Evolutionary conservation across 2,329 filamentous ascomycete genomes (phyloP).

Genomic region (Aspergillus hortae): DNA sequence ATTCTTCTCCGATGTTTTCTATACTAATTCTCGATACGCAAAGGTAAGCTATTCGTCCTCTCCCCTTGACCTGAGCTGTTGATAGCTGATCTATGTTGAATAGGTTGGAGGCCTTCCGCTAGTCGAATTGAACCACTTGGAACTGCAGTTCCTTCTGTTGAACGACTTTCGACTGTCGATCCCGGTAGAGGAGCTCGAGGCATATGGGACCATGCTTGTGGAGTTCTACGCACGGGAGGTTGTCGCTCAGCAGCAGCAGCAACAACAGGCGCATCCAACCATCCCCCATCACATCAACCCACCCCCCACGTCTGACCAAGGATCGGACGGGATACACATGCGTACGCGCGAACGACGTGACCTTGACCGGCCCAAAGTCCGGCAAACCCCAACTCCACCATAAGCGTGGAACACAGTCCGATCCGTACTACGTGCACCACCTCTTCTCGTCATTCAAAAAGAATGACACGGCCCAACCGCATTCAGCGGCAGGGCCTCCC

Average conservation of each 20-base stretch:
- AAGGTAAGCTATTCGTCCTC: conserved; percentile 63
- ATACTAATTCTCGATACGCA: conserved; percentile 97
- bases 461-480: not conserved
- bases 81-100: not conserved
- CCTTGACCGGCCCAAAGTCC: conserved; percentile 19
- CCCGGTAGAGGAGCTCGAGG: conserved; percentile 90
- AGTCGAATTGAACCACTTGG: conserved; percentile 89
- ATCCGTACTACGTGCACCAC: not conserved
- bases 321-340: conserved; percentile 33
- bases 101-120: conserved; percentile 92
- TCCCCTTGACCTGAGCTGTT: not conserved
- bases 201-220: conserved; percentile 96
- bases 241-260: conserved; percentile 56
- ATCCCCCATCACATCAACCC: conserved; percentile 18
- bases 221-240: conserved; percentile 96
- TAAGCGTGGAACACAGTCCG: conserved; percentile 10
- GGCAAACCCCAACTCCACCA: conserved; percentile 35
- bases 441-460: conserved; percentile 1
- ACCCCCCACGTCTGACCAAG: conserved; percentile 12
- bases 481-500: too few relatives aligned
- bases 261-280: not conserved
- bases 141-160: conserved; percentile 89
- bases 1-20: conserved; percentile 98
- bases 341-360: conserved; percentile 25
- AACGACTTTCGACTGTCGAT: conserved; percentile 96